These are phyloP conservation scores for Russula dissimulans DNA, from an alignment of 768 basidiomycete species.

Conservation along the genomic window DNA sequence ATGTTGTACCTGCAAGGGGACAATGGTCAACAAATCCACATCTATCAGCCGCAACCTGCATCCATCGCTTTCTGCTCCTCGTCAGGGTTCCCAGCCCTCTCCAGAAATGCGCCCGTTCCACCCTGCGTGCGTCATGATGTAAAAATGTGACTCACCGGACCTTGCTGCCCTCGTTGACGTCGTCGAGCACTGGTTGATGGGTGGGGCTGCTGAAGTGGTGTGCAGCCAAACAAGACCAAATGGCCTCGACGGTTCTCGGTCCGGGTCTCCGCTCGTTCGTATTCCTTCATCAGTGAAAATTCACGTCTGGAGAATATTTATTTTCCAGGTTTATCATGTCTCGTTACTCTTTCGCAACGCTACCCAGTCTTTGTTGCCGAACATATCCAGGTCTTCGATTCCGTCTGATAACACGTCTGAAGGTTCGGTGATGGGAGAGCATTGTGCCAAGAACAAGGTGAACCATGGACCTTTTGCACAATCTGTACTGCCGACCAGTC, in stretches of 20 bases:
- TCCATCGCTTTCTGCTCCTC: constrained; percentile 7
- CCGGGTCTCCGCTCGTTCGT: not conserved
- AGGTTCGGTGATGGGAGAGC: no score
- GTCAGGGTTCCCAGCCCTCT: not conserved
- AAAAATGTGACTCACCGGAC: not conserved
- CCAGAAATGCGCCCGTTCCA: not conserved
- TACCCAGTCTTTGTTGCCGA: no score
- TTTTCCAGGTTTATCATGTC: no score
- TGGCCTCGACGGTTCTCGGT: not conserved
- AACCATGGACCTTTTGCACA: no score
- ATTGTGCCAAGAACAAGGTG: no score
- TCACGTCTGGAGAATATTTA: no score
- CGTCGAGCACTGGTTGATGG: constrained; percentile 7
- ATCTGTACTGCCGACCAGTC: no score
- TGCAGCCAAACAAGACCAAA: constrained; percentile 11
- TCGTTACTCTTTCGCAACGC: no score
- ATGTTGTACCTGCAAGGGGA: not conserved
- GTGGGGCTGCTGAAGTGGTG: not conserved
- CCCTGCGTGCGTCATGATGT: not conserved
- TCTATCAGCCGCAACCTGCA: not conserved
- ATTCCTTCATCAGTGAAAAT: no score
- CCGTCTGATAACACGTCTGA: no score
- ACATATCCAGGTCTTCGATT: no score
- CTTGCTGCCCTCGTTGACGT: constrained; percentile 10
- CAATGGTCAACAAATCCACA: not conserved